A percentile compares a stretch with the other conserved stretches of the same genome.
These are phyloP conservation scores for Acorus calamus DNA, from an alignment of 106 monocot genomes.

Conservation along the genomic window DNA sequence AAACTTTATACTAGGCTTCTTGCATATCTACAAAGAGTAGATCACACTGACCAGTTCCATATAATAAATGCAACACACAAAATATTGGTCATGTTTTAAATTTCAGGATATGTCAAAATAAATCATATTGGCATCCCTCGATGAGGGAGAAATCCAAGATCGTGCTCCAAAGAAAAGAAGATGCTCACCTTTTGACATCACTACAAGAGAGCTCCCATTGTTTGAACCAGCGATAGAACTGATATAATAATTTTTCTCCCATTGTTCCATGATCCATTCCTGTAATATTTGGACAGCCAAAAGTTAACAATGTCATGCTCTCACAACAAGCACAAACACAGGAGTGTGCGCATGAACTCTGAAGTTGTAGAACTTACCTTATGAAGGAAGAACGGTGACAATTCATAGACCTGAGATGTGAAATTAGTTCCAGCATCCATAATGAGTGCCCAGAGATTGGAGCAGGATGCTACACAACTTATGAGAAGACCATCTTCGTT, in stretches of 20 bases:
- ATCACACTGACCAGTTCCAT: too few relatives aligned
- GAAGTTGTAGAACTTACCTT: conserved; percentile 27
- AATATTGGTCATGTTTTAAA: too few relatives aligned
- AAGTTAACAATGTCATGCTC: too few relatives aligned
- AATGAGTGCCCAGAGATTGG: conserved; percentile 72
- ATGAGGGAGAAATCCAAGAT: too few relatives aligned
- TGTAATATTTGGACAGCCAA: background rate
- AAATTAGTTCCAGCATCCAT: conserved; percentile 83
- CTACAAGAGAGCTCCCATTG: conserved; percentile 26
- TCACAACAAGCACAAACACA: too few relatives aligned
- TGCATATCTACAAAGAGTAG: too few relatives aligned
- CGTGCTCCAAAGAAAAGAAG: background rate
- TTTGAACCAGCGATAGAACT: conserved; percentile 24
- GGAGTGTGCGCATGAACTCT: too few relatives aligned
- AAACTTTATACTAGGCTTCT: too few relatives aligned
- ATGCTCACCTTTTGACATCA: conserved; percentile 22
- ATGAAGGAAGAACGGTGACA: conserved; percentile 49
- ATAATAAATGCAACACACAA: too few relatives aligned
- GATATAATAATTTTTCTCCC: conserved; percentile 37
- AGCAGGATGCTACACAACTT: conserved; percentile 61
- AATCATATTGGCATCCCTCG: too few relatives aligned
- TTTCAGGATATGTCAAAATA: too few relatives aligned
- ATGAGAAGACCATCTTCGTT: conserved; percentile 67
- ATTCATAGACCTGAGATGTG: conserved; percentile 61
- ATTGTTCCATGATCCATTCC: conserved; percentile 38